These are phyloP conservation scores for Clausena lansium DNA, from an alignment of 345 rosid species.

Conservation along the genomic window DNA sequence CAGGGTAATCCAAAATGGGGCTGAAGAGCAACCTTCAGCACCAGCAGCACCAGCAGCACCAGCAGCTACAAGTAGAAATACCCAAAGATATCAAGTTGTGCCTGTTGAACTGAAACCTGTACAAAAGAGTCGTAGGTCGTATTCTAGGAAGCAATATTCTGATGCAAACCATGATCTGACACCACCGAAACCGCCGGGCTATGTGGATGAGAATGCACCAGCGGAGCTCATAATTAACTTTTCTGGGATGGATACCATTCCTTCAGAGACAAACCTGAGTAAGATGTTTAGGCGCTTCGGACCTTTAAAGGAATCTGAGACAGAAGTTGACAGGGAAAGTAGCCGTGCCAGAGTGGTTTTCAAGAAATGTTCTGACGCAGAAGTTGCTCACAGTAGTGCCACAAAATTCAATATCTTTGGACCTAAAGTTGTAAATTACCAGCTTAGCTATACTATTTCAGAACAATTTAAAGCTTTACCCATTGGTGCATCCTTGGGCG, in stretches of 20 bases:
- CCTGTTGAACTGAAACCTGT: conserved; percentile 55
- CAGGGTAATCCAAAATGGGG: conserved; percentile 78
- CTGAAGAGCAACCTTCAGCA: conserved; percentile 63
- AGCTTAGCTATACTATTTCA: conserved; percentile 60
- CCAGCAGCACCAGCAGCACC: background rate
- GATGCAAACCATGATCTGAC: conserved; percentile 37
- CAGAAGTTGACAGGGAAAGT: conserved; percentile 65
- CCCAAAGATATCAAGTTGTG: conserved; percentile 43
- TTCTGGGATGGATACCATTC: conserved; percentile 58
- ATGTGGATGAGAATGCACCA: conserved; percentile 59
- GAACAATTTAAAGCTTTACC: conserved; percentile 50
- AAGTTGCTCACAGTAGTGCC: conserved; percentile 78
- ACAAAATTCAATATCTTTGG: conserved; percentile 79
- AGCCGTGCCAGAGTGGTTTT: conserved; percentile 90
- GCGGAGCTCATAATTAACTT: conserved; percentile 83
- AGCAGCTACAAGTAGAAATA: conserved; percentile 24
- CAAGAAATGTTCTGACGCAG: conserved; percentile 69
- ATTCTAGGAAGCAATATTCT: conserved; percentile 56
- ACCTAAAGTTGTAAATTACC: conserved; percentile 60
- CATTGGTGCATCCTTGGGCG: conserved; percentile 23
- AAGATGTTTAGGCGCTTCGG: conserved; percentile 88
- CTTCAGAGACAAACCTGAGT: conserved; percentile 69
- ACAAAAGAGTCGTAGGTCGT: conserved; percentile 55
- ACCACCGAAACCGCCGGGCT: conserved; percentile 46
- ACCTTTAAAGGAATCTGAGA: conserved; percentile 69